phyloP scores from a whole-genome alignment of 2,329 filamentous ascomycete genomes.

The Penicillium hesseltinei region DNA sequence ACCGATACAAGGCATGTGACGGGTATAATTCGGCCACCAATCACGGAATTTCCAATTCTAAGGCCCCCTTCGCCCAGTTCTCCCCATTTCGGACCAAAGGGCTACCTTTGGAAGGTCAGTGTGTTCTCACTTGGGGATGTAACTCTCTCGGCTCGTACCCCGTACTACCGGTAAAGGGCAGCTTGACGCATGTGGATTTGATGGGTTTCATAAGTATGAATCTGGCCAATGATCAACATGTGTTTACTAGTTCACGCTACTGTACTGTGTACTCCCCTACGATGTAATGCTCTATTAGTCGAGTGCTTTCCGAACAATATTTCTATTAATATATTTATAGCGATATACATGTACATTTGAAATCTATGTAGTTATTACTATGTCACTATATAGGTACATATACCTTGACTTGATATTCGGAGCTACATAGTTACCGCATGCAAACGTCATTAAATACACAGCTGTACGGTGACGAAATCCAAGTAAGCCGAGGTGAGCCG shows the following conservation, averaged over 20 bases:
- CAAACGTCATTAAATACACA: slow-evolving; percentile 26
- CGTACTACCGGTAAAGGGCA: slow-evolving; percentile 2
- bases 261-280: not conserved
- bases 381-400: too few relatives aligned
- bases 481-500: slow-evolving; percentile 39
- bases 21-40: slow-evolving; percentile 21
- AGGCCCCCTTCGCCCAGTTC: slow-evolving; percentile 1
- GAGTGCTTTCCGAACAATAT: not conserved
- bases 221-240: not conserved
- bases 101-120: slow-evolving; percentile 2
- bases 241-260: not conserved
- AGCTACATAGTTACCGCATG: slow-evolving; percentile 9
- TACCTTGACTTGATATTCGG: not conserved
- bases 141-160: slow-evolving; percentile 13
- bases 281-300: not conserved
- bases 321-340: not conserved
- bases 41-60: slow-evolving; percentile 24
- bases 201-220: not conserved
- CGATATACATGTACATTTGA: not conserved
- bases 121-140: not conserved
- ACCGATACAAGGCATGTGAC: slow-evolving; percentile 29
- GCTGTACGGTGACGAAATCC: slow-evolving; percentile 29
- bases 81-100: slow-evolving; percentile 18
- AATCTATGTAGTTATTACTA: too few relatives aligned
- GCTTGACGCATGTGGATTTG: slow-evolving; percentile 11